phyloP scores from a whole-genome alignment of 345 rosid species.

The Firmiana major region DNA sequence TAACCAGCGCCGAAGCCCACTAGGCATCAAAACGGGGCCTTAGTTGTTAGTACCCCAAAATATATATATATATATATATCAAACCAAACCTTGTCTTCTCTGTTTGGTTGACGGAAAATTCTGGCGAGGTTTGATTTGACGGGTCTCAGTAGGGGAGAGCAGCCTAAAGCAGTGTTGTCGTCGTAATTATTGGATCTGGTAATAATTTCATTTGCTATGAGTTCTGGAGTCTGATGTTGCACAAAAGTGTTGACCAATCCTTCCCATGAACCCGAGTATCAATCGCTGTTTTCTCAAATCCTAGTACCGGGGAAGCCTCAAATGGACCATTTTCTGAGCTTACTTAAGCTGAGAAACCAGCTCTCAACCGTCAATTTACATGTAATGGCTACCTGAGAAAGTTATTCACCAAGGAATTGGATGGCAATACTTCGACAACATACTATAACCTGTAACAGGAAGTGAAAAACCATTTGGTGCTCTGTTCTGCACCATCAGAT shows the following conservation, averaged over 20 bases:
- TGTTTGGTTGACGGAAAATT: too few species aligned
- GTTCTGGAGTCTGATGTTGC: too few species aligned
- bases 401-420: conserved; percentile 40
- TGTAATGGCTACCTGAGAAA: conserved; percentile 26
- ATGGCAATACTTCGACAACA: conserved; percentile 33
- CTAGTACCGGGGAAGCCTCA: conserved; percentile 20
- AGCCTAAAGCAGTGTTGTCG: too few species aligned
- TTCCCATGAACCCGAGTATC: conserved; percentile 25
- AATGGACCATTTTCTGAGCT: conserved; percentile 43
- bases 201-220: too few species aligned
- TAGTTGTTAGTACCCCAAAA: too few species aligned
- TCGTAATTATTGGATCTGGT: too few species aligned
- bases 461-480: neutral
- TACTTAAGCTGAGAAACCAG: conserved; percentile 32
- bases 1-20: too few species aligned
- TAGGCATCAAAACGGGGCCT: too few species aligned
- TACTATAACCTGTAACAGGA: conserved; percentile 28
- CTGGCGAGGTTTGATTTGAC: too few species aligned
- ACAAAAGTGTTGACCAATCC: conserved; percentile 45
- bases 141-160: too few species aligned
- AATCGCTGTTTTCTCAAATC: conserved; percentile 37
- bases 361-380: conserved; percentile 27
- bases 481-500: neutral
- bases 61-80: too few species aligned
- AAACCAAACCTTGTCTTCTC: too few species aligned